Percentiles rank a stretch among this genome's conserved stretches.
Evolutionary conservation across 2,329 filamentous ascomycete species (phyloP).

Genomic region (Calycina herbarum): DNA sequence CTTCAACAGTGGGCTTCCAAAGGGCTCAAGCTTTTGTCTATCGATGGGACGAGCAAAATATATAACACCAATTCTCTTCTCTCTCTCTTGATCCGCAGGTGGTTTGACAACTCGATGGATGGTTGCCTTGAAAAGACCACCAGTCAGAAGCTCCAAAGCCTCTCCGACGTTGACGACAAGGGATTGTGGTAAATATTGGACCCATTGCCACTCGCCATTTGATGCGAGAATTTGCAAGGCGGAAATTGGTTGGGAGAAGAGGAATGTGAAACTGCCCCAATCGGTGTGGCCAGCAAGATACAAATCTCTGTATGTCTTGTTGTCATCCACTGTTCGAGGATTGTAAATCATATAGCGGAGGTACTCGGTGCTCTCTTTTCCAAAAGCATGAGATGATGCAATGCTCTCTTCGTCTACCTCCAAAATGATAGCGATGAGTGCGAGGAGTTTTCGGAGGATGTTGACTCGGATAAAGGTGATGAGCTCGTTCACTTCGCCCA

Average conservation of each 20-base stretch:
- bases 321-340: slow-evolving; percentile 39
- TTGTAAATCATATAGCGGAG: slow-evolving; percentile 43
- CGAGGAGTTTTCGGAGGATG: slow-evolving; percentile 40
- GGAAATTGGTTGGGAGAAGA: slow-evolving; percentile 43
- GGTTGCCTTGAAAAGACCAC: slow-evolving; percentile 38
- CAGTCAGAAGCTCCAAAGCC: slow-evolving; percentile 36
- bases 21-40: slow-evolving; percentile 40
- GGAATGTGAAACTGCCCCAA: slow-evolving; percentile 43
- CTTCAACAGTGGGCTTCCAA: slow-evolving; percentile 43
- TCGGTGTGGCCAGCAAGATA: slow-evolving; percentile 46
- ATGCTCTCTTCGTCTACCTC: slow-evolving; percentile 42
- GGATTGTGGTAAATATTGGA: slow-evolving; percentile 40
- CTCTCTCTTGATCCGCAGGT: slow-evolving; percentile 40
- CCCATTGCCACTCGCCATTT: slow-evolving; percentile 41
- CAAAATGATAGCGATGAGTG: slow-evolving; percentile 42
- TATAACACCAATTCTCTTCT: slow-evolving; percentile 41
- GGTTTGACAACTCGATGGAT: slow-evolving; percentile 38
- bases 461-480: slow-evolving; percentile 35
- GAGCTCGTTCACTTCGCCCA: slow-evolving; percentile 32
- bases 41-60: slow-evolving; percentile 44
- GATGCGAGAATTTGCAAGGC: slow-evolving; percentile 42
- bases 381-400: slow-evolving; percentile 40
- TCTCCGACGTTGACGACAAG: slow-evolving; percentile 44
- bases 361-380: slow-evolving; percentile 41
- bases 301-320: slow-evolving; percentile 41